Conservation (phyloP, 495 filamentous ascomycete species). For the Saxophila tyrrhenica region DNA sequence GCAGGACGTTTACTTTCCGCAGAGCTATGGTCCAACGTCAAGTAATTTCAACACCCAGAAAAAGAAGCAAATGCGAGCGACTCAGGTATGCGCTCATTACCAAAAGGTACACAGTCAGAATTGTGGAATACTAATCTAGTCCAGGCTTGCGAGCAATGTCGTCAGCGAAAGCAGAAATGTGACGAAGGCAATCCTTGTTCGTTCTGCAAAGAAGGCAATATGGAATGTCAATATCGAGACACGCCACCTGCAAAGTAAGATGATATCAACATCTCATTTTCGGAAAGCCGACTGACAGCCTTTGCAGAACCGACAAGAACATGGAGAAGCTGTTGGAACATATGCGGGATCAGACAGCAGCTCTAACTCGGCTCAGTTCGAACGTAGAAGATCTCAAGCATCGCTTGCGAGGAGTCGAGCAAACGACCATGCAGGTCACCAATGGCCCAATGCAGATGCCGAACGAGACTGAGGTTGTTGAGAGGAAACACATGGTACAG, state of each 20-base stretch:
- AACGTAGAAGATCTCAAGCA: conserved; percentile 9
- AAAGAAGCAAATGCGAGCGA: conserved; percentile 30
- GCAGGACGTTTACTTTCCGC: conserved; percentile 6
- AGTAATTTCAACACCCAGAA: conserved; percentile 5
- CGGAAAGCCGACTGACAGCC: conserved; percentile 16
- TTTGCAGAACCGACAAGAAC: conserved; percentile 30
- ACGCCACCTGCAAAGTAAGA: conserved; percentile 56
- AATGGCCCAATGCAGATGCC: not conserved
- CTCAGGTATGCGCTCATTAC: too few species aligned
- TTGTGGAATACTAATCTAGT: not conserved
- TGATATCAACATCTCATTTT: conserved; percentile 4
- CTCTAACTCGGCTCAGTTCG: not conserved
- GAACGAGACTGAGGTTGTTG: too few species aligned
- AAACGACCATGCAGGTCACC: too few species aligned
- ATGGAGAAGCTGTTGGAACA: conserved; percentile 26
- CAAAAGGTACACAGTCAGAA: too few species aligned
- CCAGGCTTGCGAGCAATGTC: conserved; percentile 60
- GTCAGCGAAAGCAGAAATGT: conserved; percentile 59
- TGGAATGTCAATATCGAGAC: conserved; percentile 54
- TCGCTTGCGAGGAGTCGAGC: not conserved
- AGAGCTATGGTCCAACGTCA: conserved; percentile 9
- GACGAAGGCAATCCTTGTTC: conserved; percentile 42
- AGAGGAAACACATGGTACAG: too few species aligned
- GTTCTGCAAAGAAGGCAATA: conserved; percentile 41
- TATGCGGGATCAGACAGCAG: conserved; percentile 35